Conservation (phyloP, 345 rosid genomes). For the Salix dunnii region DNA sequence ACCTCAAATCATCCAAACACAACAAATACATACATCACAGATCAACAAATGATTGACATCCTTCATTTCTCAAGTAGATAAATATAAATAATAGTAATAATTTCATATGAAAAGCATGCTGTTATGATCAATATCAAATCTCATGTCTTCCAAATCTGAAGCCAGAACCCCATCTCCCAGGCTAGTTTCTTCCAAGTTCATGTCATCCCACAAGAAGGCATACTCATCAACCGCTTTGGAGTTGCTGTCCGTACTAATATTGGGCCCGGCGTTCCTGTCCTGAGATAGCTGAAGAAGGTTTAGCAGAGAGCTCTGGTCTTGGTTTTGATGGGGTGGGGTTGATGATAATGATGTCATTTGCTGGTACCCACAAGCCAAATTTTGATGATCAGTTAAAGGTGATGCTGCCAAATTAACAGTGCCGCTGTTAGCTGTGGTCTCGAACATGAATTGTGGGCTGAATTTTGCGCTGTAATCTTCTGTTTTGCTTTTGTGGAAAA, state of each 20-base stretch:
- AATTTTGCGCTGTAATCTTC: conserved; percentile 22
- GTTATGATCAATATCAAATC: conserved; percentile 40
- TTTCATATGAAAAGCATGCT: conserved; percentile 36
- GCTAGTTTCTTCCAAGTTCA: conserved; percentile 37
- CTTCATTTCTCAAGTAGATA: background rate
- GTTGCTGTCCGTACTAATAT: conserved; percentile 14
- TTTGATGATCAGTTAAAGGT: conserved; percentile 5
- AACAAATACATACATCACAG: background rate
- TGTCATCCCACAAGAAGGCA: conserved; percentile 48
- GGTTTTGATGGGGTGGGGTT: conserved; percentile 27
- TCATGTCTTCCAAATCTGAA: conserved; percentile 39
- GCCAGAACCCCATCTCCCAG: conserved; percentile 35
- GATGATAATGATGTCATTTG: conserved; percentile 27
- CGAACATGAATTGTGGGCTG: conserved; percentile 30
- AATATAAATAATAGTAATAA: background rate
- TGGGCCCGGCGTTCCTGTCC: conserved; percentile 20
- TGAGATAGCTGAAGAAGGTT: conserved; percentile 40
- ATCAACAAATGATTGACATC: conserved; percentile 12
- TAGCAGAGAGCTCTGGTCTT: conserved; percentile 29
- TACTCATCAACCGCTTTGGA: conserved; percentile 38
- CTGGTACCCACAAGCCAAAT: conserved; percentile 24
- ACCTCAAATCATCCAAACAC: background rate
- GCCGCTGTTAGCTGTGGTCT: conserved; percentile 15
- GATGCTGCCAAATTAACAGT: conserved; percentile 22
- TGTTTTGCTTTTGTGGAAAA: conserved; percentile 66